phyloP scores from a whole-genome alignment of 2,329 filamentous ascomycete species.

The Intubia oerlemansii region DNA sequence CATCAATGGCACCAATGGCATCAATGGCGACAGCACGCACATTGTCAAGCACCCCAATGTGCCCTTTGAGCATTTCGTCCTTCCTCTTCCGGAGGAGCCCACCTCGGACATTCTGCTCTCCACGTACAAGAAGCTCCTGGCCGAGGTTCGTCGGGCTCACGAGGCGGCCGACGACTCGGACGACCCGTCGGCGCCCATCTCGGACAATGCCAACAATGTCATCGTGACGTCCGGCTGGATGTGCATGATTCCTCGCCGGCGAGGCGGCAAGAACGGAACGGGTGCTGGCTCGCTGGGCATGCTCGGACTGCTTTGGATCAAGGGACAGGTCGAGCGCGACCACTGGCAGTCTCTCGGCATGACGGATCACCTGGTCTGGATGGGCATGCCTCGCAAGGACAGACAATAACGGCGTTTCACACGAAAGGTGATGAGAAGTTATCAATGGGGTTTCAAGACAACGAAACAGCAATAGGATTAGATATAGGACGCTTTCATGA shows the following conservation, averaged over 20 bases:
- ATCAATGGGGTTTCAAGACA: neutral
- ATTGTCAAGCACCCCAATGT: conserved; percentile 7
- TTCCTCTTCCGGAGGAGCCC: conserved; percentile 3
- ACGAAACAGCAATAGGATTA: neutral
- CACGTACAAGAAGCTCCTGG: conserved; percentile 8
- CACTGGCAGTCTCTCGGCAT: conserved; percentile 10
- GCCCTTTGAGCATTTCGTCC: conserved; percentile 9
- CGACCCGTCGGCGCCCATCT: neutral
- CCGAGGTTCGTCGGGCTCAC: conserved; percentile 6
- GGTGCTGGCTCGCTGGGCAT: conserved; percentile 15
- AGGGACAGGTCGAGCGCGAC: conserved; percentile 9
- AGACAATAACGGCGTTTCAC: neutral
- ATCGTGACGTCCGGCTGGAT: conserved; percentile 14
- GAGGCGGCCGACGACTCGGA: conserved; percentile 3
- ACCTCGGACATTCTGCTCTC: conserved; percentile 4
- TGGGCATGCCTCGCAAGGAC: conserved; percentile 6
- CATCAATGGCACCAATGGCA: neutral
- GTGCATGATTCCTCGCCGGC: conserved; percentile 13
- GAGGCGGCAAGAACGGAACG: conserved; percentile 9
- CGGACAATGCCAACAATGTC: conserved; percentile 13
- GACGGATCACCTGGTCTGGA: conserved; percentile 9
- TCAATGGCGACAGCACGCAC: too few relatives aligned
- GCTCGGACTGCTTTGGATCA: conserved; percentile 15
- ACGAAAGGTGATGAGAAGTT: neutral
- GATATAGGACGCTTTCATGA: too few relatives aligned